Percentiles rank a stretch among this genome's conserved stretches.
phyloP scores from a whole-genome alignment of 176 grass and related monocot genomes.

The Oryza coarctata region DNA sequence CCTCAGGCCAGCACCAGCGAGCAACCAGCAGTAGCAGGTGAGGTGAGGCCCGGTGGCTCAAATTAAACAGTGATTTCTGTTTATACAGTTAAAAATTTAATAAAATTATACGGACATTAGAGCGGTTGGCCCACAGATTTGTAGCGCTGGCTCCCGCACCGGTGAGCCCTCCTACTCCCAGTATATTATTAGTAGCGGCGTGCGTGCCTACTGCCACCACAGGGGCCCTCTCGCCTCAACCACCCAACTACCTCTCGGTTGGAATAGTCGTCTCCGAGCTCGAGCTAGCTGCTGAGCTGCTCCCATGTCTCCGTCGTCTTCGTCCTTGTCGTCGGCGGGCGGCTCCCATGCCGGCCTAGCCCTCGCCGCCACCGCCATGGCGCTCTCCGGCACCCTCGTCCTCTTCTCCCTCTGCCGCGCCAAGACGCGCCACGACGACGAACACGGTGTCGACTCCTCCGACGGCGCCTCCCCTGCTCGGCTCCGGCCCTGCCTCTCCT shows the following conservation, averaged over 20 bases:
- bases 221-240: slow-evolving; percentile 8
- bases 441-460: neutral
- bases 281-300: too few species aligned
- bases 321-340: slow-evolving; percentile 9
- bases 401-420: slow-evolving; percentile 78
- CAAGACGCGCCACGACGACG: neutral
- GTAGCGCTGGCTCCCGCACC: too few species aligned
- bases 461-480: neutral
- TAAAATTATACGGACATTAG: too few species aligned
- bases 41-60: too few species aligned
- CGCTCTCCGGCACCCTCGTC: slow-evolving; percentile 79
- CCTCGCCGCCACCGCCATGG: slow-evolving; percentile 78
- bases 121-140: neutral
- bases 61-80: too few species aligned
- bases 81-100: too few species aligned
- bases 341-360: slow-evolving; percentile 57
- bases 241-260: slow-evolving; percentile 25
- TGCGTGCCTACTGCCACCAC: neutral
- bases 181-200: too few species aligned
- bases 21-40: neutral
- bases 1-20: too few species aligned
- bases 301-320: neutral
- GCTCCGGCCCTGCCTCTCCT: slow-evolving; percentile 50
- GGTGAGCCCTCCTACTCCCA: too few species aligned
- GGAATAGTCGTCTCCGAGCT: neutral